Evolutionary conservation across 2,329 filamentous ascomycete genomes (phyloP).

Genomic region (Calonectria montana): DNA sequence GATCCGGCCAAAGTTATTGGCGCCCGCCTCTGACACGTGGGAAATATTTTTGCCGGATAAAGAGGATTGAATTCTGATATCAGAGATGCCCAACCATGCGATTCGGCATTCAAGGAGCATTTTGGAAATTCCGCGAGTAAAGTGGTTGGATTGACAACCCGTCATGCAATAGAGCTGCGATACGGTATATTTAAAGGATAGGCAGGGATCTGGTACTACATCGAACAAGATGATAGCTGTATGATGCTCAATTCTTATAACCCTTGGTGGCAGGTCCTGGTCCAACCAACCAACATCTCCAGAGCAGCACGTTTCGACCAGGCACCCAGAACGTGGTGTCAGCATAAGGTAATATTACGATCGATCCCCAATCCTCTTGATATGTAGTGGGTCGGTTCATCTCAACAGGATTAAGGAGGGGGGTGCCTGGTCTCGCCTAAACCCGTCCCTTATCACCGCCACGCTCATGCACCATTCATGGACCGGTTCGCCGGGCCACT

Average conservation of each 20-base stretch:
- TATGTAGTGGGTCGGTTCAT: neutral
- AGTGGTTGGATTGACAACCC: neutral
- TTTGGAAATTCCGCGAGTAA: neutral
- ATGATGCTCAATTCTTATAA: neutral
- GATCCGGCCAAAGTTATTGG: neutral
- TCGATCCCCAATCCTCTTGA: neutral
- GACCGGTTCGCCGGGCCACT: neutral
- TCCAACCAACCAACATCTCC: neutral
- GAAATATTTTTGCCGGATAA: neutral
- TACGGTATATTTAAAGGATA: neutral
- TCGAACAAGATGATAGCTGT: neutral
- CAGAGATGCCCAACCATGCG: neutral
- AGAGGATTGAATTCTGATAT: neutral
- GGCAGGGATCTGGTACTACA: neutral
- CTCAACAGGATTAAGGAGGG: neutral
- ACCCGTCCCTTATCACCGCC: neutral
- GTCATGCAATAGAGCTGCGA: neutral
- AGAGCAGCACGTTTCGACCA: neutral
- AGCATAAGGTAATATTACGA: neutral
- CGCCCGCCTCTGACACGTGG: neutral
- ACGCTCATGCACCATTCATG: neutral
- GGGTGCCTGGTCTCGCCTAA: neutral
- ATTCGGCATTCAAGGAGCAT: neutral
- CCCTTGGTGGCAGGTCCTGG: neutral
- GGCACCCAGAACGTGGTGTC: neutral